Percentiles rank a stretch among this genome's conserved stretches.
phyloP scores from a whole-genome alignment of 1,284 basidiomycete genomes.

The Hymenochaete sp. region DNA sequence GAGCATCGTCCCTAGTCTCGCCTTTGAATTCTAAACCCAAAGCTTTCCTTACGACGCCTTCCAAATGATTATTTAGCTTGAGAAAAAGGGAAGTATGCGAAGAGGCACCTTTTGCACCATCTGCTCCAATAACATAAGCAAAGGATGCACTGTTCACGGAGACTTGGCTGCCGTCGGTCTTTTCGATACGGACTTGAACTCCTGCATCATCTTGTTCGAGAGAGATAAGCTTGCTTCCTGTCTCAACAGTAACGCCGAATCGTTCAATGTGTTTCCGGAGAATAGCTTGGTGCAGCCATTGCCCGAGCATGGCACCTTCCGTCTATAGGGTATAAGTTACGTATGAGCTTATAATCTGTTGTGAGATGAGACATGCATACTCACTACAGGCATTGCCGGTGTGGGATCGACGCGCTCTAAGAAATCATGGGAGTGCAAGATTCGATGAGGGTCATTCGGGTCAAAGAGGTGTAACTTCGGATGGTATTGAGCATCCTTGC shows the following conservation, averaged over 20 bases:
- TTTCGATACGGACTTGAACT: conserved; percentile 6
- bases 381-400: conserved; percentile 2
- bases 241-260: conserved; percentile 13
- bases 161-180: not conserved
- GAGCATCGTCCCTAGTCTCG: conserved; percentile 29
- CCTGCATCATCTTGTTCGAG: conserved; percentile 8
- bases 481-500: not conserved
- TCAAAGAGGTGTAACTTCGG: conserved; percentile 5
- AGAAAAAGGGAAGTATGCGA: not conserved
- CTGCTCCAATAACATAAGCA: conserved; percentile 28
- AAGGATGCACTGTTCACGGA: conserved; percentile 1
- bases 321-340: not conserved
- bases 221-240: conserved; percentile 7
- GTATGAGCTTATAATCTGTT: too few relatives aligned
- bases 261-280: conserved; percentile 14
- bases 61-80: too few relatives aligned
- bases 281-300: conserved; percentile 14
- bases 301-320: conserved; percentile 5
- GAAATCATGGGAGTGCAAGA: not conserved
- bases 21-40: conserved; percentile 38
- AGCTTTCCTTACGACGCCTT: conserved; percentile 29
- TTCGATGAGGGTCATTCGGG: conserved; percentile 6
- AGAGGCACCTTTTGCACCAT: conserved; percentile 30
- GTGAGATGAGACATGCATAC: not conserved
- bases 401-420: not conserved